Evolutionary conservation across 2,329 filamentous ascomycete genomes (phyloP).

Genomic region (Coccinonectria pachysandricola): DNA sequence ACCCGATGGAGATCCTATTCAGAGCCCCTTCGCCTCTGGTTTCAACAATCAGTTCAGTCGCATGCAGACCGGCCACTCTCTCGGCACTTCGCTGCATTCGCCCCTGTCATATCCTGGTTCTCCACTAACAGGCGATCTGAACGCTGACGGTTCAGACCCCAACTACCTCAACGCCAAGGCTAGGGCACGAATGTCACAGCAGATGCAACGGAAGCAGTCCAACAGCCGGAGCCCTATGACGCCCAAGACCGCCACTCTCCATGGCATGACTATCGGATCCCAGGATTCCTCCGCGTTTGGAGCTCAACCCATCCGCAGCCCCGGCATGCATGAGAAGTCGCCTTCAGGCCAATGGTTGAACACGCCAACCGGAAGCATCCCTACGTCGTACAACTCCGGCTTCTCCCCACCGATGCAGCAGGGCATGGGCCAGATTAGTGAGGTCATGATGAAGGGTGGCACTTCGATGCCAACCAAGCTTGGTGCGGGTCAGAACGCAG

Average conservation of each 20-base stretch:
- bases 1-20: conserved; percentile 82
- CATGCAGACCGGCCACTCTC: conserved; percentile 49
- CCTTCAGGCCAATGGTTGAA: conserved; percentile 85
- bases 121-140: conserved; percentile 35
- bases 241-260: conserved; percentile 71
- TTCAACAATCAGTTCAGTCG: conserved; percentile 74
- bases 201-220: conserved; percentile 63
- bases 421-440: conserved; percentile 68
- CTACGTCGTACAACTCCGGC: conserved; percentile 80
- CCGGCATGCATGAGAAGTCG: conserved; percentile 65
- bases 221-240: conserved; percentile 73
- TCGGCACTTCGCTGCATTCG: conserved; percentile 39
- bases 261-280: conserved; percentile 56
- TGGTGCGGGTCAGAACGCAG: conserved; percentile 36
- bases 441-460: conserved; percentile 79
- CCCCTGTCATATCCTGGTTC: conserved; percentile 30
- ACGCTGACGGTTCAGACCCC: conserved; percentile 38
- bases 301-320: conserved; percentile 66
- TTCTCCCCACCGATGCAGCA: conserved; percentile 72
- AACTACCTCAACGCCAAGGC: conserved; percentile 54
- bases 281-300: conserved; percentile 63
- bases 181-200: conserved; percentile 48
- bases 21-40: conserved; percentile 74
- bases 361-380: conserved; percentile 65
- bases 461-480: conserved; percentile 88